These are phyloP conservation scores for Pezizomycotina sp. DNA, from an alignment of 2,329 filamentous ascomycete species.

Conservation along the genomic window DNA sequence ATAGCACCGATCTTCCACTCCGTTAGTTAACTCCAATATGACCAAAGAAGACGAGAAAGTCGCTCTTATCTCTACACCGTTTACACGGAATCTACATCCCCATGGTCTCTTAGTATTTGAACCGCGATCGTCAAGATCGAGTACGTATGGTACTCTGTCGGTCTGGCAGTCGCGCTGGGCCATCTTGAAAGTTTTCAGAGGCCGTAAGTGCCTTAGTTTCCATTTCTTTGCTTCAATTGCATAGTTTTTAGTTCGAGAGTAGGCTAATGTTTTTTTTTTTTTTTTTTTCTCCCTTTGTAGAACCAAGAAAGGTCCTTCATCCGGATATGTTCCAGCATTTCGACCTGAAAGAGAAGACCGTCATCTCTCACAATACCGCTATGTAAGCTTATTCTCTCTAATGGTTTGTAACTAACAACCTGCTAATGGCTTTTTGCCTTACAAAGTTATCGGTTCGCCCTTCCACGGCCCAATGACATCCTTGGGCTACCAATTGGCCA, in stretches of 20 bases:
- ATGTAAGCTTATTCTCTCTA: constrained; percentile 44
- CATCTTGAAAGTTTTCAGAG: constrained; percentile 53
- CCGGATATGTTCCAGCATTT: constrained; percentile 81
- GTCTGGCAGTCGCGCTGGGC: constrained; percentile 50
- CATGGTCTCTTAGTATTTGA: constrained; percentile 62
- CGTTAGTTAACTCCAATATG: constrained; percentile 9
- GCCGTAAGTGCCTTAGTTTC: constrained; percentile 41
- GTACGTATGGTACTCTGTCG: constrained; percentile 54
- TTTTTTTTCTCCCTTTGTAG: constrained; percentile 31
- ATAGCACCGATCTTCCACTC: too few species aligned
- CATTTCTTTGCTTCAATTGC: constrained; percentile 1
- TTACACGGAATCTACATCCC: constrained; percentile 63
- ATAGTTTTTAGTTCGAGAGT: background rate
- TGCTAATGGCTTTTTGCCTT: constrained; percentile 6
- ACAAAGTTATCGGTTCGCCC: constrained; percentile 74
- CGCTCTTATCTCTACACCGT: constrained; percentile 21
- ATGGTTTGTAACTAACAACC: constrained; percentile 10
- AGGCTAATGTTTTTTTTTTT: constrained; percentile 5
- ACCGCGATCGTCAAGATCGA: constrained; percentile 63
- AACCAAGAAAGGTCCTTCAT: constrained; percentile 67
- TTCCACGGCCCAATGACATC: constrained; percentile 60
- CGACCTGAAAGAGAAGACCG: constrained; percentile 81
- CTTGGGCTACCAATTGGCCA: constrained; percentile 95
- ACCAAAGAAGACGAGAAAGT: constrained; percentile 14
- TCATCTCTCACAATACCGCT: constrained; percentile 94